These are phyloP conservation scores for Pseudogymnoascus sp. DNA, from an alignment of 2,329 filamentous ascomycete genomes.

Conservation along the genomic window DNA sequence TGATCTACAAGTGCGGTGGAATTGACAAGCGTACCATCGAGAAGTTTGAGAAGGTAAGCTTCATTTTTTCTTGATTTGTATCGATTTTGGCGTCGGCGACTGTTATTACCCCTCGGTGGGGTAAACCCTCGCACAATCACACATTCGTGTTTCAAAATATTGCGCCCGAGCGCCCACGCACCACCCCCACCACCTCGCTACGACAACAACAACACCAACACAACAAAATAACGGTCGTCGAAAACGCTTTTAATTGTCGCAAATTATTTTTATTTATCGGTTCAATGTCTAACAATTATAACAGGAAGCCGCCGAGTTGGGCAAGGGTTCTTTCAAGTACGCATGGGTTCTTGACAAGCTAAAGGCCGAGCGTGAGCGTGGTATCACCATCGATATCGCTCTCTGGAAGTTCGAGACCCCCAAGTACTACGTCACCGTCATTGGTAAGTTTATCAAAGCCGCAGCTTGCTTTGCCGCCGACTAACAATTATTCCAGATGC, in stretches of 20 bases:
- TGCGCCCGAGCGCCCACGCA: conserved; percentile 16
- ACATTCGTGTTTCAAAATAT: conserved; percentile 22
- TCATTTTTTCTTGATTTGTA: conserved; percentile 9
- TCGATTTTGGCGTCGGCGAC: conserved; percentile 21
- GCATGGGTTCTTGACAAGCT: conserved; percentile 99
- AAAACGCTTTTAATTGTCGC: not conserved
- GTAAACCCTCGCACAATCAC: conserved; percentile 22
- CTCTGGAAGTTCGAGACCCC: conserved; percentile 99
- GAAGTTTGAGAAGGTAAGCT: conserved; percentile 99
- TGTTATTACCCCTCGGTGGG: conserved; percentile 29
- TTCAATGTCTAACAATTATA: conserved; percentile 19
- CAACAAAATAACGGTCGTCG: conserved; percentile 13
- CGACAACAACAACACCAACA: conserved; percentile 17
- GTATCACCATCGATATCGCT: conserved; percentile 99
- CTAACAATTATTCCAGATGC: conserved; percentile 55
- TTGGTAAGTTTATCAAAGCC: conserved; percentile 54
- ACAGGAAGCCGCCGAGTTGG: conserved; percentile 96
- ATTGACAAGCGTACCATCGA: conserved; percentile 99
- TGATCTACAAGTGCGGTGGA: conserved; percentile 99
- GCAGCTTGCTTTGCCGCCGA: not conserved
- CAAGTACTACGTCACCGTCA: conserved; percentile 97
- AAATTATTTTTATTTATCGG: not conserved
- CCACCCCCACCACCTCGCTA: conserved; percentile 1
- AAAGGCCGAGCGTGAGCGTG: conserved; percentile 99
- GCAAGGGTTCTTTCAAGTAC: conserved; percentile 99